Percentiles rank a stretch among this genome's conserved stretches.
phyloP scores from a whole-genome alignment of 371 early-diverging fungal species.

The Zancudomyces culisetae region DNA sequence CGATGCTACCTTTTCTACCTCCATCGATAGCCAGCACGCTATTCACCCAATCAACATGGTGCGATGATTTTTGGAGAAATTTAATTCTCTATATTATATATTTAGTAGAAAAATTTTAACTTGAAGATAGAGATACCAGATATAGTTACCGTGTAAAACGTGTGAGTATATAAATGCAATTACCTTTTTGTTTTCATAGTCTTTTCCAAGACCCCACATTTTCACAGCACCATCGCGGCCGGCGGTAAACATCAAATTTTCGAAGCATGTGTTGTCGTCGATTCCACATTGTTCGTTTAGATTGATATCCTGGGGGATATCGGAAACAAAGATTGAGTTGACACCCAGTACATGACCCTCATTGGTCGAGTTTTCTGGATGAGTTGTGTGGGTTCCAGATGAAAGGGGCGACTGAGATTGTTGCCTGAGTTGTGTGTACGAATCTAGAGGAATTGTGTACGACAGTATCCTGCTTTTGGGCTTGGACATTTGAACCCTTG shows the following conservation, averaged over 20 bases:
- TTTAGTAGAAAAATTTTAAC: too few relatives aligned
- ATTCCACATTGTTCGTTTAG: not conserved
- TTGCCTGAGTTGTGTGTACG: not conserved
- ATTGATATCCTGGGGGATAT: not conserved
- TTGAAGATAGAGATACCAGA: too few relatives aligned
- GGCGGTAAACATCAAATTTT: conserved; percentile 67
- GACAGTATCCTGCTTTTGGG: conserved; percentile 15
- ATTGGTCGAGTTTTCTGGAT: not conserved
- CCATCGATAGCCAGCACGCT: conserved; percentile 71
- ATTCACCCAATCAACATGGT: conserved; percentile 93
- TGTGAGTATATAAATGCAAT: conserved; percentile 8
- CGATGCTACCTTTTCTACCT: too few relatives aligned
- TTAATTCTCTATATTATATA: too few relatives aligned
- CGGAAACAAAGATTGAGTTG: conserved; percentile 17
- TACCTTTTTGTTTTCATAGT: conserved; percentile 1
- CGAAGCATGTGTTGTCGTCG: not conserved
- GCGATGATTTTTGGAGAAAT: too few relatives aligned
- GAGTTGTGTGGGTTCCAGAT: not conserved
- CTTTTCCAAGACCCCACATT: conserved; percentile 47
- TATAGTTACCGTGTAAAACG: too few relatives aligned
- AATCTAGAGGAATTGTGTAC: conserved; percentile 18
- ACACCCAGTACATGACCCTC: conserved; percentile 24
- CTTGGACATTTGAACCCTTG: conserved; percentile 11
- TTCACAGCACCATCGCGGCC: conserved; percentile 78
- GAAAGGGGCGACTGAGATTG: too few relatives aligned